Percentiles rank a stretch among this genome's conserved stretches.
Conservation (phyloP, 2,329 filamentous ascomycete species). For the Paraconiothyrium sp. region DNA sequence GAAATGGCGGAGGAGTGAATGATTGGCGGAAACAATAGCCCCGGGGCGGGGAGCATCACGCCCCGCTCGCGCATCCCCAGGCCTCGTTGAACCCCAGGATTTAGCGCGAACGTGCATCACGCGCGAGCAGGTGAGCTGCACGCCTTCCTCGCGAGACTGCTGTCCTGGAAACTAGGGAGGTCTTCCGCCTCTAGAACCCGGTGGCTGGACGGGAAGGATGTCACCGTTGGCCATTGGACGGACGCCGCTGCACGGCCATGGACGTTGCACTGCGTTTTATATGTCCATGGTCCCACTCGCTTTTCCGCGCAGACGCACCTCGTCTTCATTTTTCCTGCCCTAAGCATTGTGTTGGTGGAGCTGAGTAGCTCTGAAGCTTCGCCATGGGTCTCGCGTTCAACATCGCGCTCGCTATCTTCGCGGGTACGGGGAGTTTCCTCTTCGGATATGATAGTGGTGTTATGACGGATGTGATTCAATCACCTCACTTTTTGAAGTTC, state of each 20-base stretch:
- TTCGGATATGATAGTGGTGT: conserved; percentile 54
- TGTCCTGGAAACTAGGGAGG: conserved; percentile 36
- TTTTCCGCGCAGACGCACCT: not conserved
- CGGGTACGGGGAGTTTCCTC: conserved; percentile 55
- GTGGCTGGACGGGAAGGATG: conserved; percentile 6
- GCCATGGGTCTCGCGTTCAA: conserved; percentile 56
- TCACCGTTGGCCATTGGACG: not conserved
- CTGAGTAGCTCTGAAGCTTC: conserved; percentile 8
- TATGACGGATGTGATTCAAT: conserved; percentile 64
- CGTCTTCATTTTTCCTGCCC: conserved; percentile 2
- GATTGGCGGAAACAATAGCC: conserved; percentile 17
- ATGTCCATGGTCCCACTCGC: not conserved
- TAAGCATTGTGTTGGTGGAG: not conserved
- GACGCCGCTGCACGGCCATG: too few species aligned
- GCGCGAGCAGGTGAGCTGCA: conserved; percentile 9
- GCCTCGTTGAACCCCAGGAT: conserved; percentile 14
- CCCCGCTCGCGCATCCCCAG: conserved; percentile 16
- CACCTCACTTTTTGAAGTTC: conserved; percentile 64
- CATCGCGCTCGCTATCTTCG: conserved; percentile 54
- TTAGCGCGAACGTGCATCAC: conserved; percentile 6
- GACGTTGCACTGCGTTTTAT: not conserved
- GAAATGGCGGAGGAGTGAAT: not conserved
- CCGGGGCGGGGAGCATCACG: conserved; percentile 3
- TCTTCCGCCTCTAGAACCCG: conserved; percentile 29
- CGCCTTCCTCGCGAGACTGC: not conserved